Conservation (phyloP, 1,139 yeast genomes). For the Maudiozyma humilis region DNA sequence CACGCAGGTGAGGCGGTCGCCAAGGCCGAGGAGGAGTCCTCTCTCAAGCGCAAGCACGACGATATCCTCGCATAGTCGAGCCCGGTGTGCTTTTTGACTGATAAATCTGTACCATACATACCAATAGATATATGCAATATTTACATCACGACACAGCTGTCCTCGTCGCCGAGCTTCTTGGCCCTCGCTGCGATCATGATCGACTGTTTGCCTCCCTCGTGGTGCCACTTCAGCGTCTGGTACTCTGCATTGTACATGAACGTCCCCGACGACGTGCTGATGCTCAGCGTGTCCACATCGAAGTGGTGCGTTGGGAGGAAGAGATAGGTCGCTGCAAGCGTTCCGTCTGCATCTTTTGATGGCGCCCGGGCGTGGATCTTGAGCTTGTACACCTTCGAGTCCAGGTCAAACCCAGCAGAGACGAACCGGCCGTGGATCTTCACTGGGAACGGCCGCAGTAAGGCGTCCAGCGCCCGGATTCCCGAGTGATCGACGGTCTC, state of each 20-base stretch:
- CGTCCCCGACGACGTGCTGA: conserved; percentile 44
- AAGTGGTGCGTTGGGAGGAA: conserved; percentile 69
- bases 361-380: conserved; percentile 32
- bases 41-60: conserved; percentile 36
- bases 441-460: conserved; percentile 63
- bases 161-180: conserved; percentile 1
- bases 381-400: conserved; percentile 40
- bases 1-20: too few relatives aligned
- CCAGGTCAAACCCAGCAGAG: conserved; percentile 49
- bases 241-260: conserved; percentile 42
- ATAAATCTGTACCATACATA: background rate
- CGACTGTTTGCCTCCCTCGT: conserved; percentile 37
- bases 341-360: conserved; percentile 5
- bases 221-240: conserved; percentile 67
- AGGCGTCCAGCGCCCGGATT: conserved; percentile 60
- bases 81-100: background rate
- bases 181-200: conserved; percentile 16
- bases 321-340: conserved; percentile 45
- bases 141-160: conserved; percentile 1
- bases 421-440: conserved; percentile 48
- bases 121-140: background rate
- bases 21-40: conserved; percentile 23
- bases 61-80: conserved; percentile 2
- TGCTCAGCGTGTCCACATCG: conserved; percentile 35
- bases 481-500: conserved; percentile 37